Conservation (phyloP, 305 asterid genomes). For the Solanum hybrid region DNA sequence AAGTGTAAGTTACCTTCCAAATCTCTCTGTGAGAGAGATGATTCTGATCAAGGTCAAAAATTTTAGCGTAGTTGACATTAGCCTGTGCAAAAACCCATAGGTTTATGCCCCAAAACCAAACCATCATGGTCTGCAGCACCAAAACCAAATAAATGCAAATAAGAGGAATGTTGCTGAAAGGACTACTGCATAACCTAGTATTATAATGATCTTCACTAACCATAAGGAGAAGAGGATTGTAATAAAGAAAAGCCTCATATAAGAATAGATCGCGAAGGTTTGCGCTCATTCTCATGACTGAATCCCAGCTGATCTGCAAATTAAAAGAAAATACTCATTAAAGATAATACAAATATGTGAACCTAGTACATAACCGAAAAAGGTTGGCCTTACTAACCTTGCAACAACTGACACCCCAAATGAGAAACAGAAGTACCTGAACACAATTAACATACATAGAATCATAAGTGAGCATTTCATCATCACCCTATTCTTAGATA, state of each 20-base stretch:
- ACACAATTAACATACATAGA: constrained; percentile 11
- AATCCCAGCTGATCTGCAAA: constrained; percentile 94
- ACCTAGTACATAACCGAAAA: background rate
- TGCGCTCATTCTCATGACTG: constrained; percentile 94
- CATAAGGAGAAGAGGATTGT: constrained; percentile 95
- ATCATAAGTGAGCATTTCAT: background rate
- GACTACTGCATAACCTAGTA: background rate
- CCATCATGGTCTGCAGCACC: constrained; percentile 74
- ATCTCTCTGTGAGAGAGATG: constrained; percentile 86
- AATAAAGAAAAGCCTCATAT: constrained; percentile 96
- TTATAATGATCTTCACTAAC: constrained; percentile 43
- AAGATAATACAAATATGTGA: background rate
- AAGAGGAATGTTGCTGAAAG: constrained; percentile 8
- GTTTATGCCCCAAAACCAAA: constrained; percentile 97
- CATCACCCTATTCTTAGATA: too few species aligned
- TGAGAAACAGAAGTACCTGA: constrained; percentile 68
- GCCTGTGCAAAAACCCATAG: constrained; percentile 82
- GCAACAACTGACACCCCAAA: constrained; percentile 84
- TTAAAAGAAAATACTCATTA: background rate
- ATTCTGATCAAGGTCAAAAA: constrained; percentile 88
- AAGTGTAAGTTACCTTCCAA: constrained; percentile 65
- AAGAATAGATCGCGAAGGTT: constrained; percentile 85
- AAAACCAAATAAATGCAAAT: constrained; percentile 11
- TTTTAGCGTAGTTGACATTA: constrained; percentile 63
- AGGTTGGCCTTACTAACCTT: constrained; percentile 54